Percentiles rank a stretch among this genome's conserved stretches.
phyloP scores from a whole-genome alignment of 495 filamentous ascomycete species.

The Penicillium paxilli region DNA sequence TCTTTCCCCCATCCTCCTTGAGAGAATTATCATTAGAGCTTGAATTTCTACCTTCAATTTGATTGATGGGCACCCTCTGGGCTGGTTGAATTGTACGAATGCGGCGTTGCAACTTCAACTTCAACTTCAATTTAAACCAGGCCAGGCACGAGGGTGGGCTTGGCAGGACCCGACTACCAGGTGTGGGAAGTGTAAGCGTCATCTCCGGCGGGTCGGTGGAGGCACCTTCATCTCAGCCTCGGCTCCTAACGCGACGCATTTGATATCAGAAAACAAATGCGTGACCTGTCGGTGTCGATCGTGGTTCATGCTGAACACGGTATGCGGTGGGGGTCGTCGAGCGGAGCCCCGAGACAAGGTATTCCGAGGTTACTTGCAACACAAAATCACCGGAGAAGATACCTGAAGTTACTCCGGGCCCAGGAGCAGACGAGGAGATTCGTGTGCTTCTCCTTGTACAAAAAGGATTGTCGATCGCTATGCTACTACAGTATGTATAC shows the following conservation, averaged over 20 bases:
- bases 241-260: neutral
- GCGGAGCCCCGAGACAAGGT: conserved; percentile 7
- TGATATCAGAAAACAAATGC: conserved; percentile 15
- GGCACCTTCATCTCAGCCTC: neutral
- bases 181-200: conserved; percentile 20
- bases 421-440: conserved; percentile 2
- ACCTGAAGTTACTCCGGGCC: conserved; percentile 11
- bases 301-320: neutral
- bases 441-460: neutral
- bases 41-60: no score
- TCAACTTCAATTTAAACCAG: no score
- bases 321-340: neutral
- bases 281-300: neutral
- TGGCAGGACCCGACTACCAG: conserved; percentile 20
- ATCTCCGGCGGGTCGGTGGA: conserved; percentile 8
- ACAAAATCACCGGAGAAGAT: neutral
- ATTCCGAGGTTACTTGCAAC: conserved; percentile 8
- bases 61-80: neutral
- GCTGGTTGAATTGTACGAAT: neutral
- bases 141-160: conserved; percentile 4
- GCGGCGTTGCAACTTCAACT: neutral
- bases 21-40: no score
- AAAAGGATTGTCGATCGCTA: neutral
- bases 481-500: no score
- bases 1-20: no score